These are phyloP conservation scores for Lichtheimia ramosa DNA, from an alignment of 371 early-diverging fungal species.

Conservation along the genomic window DNA sequence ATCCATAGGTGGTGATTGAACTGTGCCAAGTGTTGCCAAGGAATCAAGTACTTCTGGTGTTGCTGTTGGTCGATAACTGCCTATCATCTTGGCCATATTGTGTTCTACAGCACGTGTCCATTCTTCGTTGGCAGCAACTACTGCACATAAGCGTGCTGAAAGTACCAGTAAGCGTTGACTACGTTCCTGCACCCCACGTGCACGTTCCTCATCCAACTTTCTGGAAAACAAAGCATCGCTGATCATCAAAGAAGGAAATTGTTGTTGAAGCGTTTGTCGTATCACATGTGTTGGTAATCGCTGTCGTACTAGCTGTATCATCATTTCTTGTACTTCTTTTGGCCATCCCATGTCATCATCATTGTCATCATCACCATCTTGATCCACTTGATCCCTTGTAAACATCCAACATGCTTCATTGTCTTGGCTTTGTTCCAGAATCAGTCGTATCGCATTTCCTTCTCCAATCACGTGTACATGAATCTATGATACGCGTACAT, in stretches of 20 bases:
- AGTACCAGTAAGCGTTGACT: constrained; percentile 27
- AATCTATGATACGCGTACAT: too few species aligned
- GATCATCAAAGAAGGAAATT: constrained; percentile 59
- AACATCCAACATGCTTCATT: background rate
- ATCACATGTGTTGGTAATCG: constrained; percentile 50
- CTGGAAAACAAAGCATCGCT: constrained; percentile 64
- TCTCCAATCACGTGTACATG: too few species aligned
- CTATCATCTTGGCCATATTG: constrained; percentile 33
- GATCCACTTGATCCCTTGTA: constrained; percentile 13
- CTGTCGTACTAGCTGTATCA: constrained; percentile 36
- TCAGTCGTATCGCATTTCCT: too few species aligned
- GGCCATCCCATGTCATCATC: constrained; percentile 28
- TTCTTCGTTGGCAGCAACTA: constrained; percentile 37
- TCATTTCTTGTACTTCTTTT: constrained; percentile 36
- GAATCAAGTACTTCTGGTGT: background rate
- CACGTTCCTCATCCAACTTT: constrained; percentile 60
- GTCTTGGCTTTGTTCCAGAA: too few species aligned
- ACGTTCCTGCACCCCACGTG: constrained; percentile 39
- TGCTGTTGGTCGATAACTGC: constrained; percentile 28
- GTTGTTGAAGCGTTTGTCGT: constrained; percentile 52
- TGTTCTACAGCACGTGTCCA: constrained; percentile 34
- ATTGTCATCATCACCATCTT: too few species aligned
- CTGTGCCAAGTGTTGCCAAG: background rate
- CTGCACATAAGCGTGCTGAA: constrained; percentile 34
- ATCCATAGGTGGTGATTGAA: too few species aligned